Evolutionary conservation across 2,329 filamentous ascomycete genomes (phyloP), one percentile per base, ranked within the genome.

Genomic region (Cladorrhinum sp.): DNA sequence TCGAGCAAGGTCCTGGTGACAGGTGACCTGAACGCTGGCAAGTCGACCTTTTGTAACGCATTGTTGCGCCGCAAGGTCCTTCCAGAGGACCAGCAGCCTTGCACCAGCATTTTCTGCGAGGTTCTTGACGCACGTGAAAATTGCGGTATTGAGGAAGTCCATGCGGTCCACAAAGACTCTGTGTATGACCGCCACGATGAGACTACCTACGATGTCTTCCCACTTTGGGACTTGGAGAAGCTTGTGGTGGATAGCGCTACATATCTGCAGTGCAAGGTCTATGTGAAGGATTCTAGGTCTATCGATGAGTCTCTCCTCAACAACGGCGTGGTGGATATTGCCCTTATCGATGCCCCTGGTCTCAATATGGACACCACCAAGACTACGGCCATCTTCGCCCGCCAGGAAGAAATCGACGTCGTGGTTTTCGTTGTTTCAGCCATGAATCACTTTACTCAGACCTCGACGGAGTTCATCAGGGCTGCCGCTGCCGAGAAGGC

Each of bases 41-140:
- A 99, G 73, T 99, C 95, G 3, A 99, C 95, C 0, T 99, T 99
- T 70, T 99, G 95, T 78, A 99, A 99, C 75, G 95, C 95, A n/a
- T 79, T 99, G 1, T 77, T 99, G 45, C 88, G 95, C 62, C 86
- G 93, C 64, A 98, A 98, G 75, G 85, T 99, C 25, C 77, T 99
- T 3, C 95, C 95, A 0, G 95, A 98, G 75, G 95, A 99, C 69
- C 93, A 99, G 74, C 95, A 98, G 72, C 95, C 95, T 1, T 99
- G 95, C 75, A 99, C 95, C 1, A 95, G 92, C 75, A 96, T 99
- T 60, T 99, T 99, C 77, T 99, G 95, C 73, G 95, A 99, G 73
- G 95, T 99, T 2, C 76, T 99, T 60, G 93, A 99, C 75, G 90
- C 91, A 4, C 86, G 91, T 65, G 92, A 97, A 72, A 99, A 99